Evolutionary conservation across 2,329 filamentous ascomycete species (phyloP), one percentile per base, ranked within the genome.

Genomic region (Alternaria sp.): DNA sequence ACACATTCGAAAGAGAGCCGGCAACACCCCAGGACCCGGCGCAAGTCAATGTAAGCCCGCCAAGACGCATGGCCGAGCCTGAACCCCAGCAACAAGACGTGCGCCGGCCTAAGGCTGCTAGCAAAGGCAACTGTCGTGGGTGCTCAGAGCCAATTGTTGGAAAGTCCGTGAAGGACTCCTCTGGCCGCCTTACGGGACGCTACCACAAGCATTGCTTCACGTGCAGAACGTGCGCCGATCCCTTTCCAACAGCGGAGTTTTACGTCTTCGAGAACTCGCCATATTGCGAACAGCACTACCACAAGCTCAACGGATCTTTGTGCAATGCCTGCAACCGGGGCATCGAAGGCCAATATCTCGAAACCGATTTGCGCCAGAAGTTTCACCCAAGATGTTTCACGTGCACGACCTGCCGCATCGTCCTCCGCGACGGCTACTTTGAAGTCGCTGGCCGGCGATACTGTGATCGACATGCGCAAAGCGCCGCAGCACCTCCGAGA

Each of bases 121-220:
- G 86, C 15, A 91, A 92, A 59, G 92, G 93, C 3, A 88, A 88
- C 66, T 99, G 96, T 83, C 92, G 93, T 73, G 92, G 92, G 1
- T 99, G 96, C 79, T 85, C 87, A 4, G 83, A 91, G 49, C 83
- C 86, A 7, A 98, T 99, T 72, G 87, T 89, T 47, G 95, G 93
- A 19, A 98, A 97, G 81, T 97, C 93, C 1, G 90, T 99, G 61
- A 97, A 95, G 32, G 97, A 93, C 13, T 93, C 93, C 1, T 96
- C 97, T 72, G 96, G 96, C 15, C 90, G 94, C 23, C 84, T 99
- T 23, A 97, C 93, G 0, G 96, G 96, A 10, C 90, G 93, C 67
- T 99, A 97, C 79, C 96, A 99, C 84, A 97, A 96, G 79, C 87
- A 91, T 5, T 99, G 95, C 70, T 98, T 99, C 77, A 92, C 95